Evolutionary conservation across 2,329 filamentous ascomycete genomes (phyloP).

Genomic region (Coniochaeta pulveracea): DNA sequence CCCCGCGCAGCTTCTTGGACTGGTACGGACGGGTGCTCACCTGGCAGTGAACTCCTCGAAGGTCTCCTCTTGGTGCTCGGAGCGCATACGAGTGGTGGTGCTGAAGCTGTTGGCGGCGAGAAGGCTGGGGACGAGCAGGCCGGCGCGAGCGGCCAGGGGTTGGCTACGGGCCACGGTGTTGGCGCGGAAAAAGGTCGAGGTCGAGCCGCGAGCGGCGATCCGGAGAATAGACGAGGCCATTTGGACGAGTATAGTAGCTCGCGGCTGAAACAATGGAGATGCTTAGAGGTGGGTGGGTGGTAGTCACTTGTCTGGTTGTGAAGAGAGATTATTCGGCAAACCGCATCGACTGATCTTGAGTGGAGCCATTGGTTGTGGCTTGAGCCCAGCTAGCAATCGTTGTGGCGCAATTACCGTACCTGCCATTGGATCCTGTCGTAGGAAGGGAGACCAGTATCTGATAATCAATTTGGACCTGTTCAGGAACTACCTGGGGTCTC

Average conservation of each 20-base stretch:
- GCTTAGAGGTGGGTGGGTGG: constrained; percentile 4
- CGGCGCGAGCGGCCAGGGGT: constrained; percentile 43
- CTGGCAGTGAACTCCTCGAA: constrained; percentile 98
- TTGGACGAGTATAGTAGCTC: constrained; percentile 6
- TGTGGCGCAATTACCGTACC: too few species aligned
- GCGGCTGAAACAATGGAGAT: constrained; percentile 5
- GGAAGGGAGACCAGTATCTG: too few species aligned
- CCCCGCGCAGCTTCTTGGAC: too few species aligned
- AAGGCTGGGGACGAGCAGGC: constrained; percentile 36
- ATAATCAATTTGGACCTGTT: too few species aligned
- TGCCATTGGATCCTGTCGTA: too few species aligned
- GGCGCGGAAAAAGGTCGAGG: constrained; percentile 52
- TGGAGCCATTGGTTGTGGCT: too few species aligned
- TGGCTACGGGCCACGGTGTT: constrained; percentile 46
- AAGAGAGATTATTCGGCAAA: too few species aligned
- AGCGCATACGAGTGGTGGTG: constrained; percentile 44
- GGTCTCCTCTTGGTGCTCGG: constrained; percentile 80
- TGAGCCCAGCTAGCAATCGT: too few species aligned
- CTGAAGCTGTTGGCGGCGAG: constrained; percentile 46
- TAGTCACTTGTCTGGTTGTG: too few species aligned
- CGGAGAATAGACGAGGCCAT: constrained; percentile 56
- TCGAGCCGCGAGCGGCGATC: constrained; percentile 56
- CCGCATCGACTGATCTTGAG: constrained; percentile 22
- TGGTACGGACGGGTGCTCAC: too few species aligned
- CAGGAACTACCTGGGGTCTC: too few species aligned